Evolutionary conservation across 768 basidiomycete genomes (phyloP).

Genomic region (Exidia glandulosa): DNA sequence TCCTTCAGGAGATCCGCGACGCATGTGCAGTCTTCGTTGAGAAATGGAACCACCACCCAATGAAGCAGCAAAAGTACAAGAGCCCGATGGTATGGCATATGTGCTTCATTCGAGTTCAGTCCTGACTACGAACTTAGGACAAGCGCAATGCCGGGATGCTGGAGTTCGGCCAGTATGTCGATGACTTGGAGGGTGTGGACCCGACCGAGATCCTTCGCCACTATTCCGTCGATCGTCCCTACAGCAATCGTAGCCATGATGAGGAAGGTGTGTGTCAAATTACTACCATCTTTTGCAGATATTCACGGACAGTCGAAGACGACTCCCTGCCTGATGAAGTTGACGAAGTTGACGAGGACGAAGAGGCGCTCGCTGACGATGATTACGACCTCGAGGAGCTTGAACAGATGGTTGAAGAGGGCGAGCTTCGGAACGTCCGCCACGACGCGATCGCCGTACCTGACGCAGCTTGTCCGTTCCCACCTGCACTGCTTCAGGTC

Average conservation of each 20-base stretch:
- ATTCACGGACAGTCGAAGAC: neutral
- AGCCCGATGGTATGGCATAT: conserved; percentile 12
- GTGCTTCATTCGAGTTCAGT: neutral
- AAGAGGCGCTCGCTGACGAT: neutral
- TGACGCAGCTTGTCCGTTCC: neutral
- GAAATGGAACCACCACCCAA: conserved; percentile 31
- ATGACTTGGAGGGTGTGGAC: conserved; percentile 6
- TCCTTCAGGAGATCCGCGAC: conserved; percentile 25
- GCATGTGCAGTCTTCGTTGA: conserved; percentile 24
- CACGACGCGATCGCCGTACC: neutral
- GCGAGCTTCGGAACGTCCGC: neutral
- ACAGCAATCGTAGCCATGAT: neutral
- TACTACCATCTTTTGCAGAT: too few relatives aligned
- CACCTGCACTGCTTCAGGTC: neutral
- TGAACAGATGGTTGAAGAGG: neutral
- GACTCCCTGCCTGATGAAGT: neutral
- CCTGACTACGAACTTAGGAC: conserved; percentile 7
- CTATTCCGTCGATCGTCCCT: neutral
- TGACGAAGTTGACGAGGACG: neutral
- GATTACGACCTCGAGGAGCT: neutral
- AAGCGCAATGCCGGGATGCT: conserved; percentile 4
- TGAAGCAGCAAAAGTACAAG: conserved; percentile 17
- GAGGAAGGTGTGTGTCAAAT: too few relatives aligned
- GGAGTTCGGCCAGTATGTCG: conserved; percentile 1
- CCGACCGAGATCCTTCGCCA: conserved; percentile 1